Percentiles rank a stretch among this genome's conserved stretches.
These are phyloP conservation scores for Yamadazyma trypodendri DNA, from an alignment of 1,139 yeast species.

Conservation along the genomic window DNA sequence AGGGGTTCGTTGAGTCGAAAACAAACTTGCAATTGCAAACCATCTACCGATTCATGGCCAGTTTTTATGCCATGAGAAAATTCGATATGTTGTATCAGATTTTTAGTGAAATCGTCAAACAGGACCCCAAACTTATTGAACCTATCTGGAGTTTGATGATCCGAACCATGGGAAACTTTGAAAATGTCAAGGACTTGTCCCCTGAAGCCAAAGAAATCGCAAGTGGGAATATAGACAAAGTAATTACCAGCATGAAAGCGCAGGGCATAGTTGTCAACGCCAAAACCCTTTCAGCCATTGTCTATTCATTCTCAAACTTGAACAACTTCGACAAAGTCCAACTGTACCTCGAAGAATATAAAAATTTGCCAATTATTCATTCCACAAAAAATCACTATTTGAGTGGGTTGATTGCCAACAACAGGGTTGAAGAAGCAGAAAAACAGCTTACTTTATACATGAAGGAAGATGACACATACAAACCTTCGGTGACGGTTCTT, in stretches of 20 bases:
- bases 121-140: constrained; percentile 27
- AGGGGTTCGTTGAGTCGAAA: not conserved
- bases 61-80: constrained; percentile 28
- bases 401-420: constrained; percentile 34
- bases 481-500: constrained; percentile 36
- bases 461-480: constrained; percentile 23
- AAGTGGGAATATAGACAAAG: constrained; percentile 25
- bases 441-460: constrained; percentile 27
- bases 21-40: constrained; percentile 24
- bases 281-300: constrained; percentile 29
- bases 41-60: constrained; percentile 34
- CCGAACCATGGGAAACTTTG: constrained; percentile 38
- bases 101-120: constrained; percentile 32
- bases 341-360: constrained; percentile 22
- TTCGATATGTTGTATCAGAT: constrained; percentile 34
- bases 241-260: constrained; percentile 28
- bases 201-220: constrained; percentile 18
- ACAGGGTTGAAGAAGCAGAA: constrained; percentile 35
- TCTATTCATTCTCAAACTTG: constrained; percentile 39
- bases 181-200: constrained; percentile 15
- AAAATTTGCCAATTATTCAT: constrained; percentile 26
- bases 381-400: constrained; percentile 37
- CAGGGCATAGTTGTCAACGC: constrained; percentile 27
- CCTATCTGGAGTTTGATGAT: constrained; percentile 39
- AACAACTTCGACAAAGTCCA: constrained; percentile 34